Evolutionary conservation across 768 basidiomycete genomes (phyloP), one percentile per base, ranked within the genome.

Genomic region (Mycena crocata): DNA sequence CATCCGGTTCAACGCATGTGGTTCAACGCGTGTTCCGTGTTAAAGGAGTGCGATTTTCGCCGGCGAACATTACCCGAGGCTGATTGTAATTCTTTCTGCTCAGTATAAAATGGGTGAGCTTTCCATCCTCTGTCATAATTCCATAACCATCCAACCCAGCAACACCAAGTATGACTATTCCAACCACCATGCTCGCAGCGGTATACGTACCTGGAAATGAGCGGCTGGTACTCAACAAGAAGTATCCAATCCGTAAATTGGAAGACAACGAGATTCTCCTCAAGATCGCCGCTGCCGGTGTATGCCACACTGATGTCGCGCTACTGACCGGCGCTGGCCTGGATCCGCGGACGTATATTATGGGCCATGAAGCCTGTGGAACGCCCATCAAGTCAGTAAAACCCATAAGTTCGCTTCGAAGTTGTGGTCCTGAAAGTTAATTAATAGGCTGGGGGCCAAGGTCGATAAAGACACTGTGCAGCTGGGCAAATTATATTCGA

Each of bases 351-450:
- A 70, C 24, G 14, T 72, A 62, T 49, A 34, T 62, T 19, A 34
- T 72, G 34, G 71, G 68, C 3, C 71, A 72, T 32, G 71, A 72
- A 56, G 31, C 56, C n/a, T 55, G 51, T 39, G 71, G 71, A 4
- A 28, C 34, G 24, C 65, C 66, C 31, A 62, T 72, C 45, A 66
- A 64, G 68, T 69, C 40, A 31, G 50, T 56, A 15, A n/a, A n/a
- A n/a, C n/a, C n/a, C 9, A 4, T 39, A 17, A 28, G 12, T 17
- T 14, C 15, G 14, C 2, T 4, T 48, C 24, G 2, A 28, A n/a
- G n/a, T n/a, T 28, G 14, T 30, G 10, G 10, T 3, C 15, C 24
- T 3, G 10, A 48, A 48, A 48, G n/a, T n/a, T 48, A n/a, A 37
- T 37, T n/a, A 23, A 32, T 17, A 71, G 71, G 48, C 55, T 70